phyloP scores from a whole-genome alignment of 352 stramenopile species.

The Elongisporangium undulatum region DNA sequence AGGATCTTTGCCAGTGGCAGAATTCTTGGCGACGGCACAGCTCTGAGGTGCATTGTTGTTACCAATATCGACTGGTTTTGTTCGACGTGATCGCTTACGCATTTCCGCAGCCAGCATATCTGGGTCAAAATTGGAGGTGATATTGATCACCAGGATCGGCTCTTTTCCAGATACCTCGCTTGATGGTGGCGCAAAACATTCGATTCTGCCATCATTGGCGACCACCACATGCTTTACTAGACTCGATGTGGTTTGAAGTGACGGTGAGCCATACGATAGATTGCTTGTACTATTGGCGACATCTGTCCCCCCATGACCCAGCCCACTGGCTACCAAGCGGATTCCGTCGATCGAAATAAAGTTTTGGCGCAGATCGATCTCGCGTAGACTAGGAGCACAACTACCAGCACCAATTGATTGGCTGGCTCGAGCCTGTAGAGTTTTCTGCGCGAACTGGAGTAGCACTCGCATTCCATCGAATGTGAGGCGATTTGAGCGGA shows the following conservation, averaged over 20 bases:
- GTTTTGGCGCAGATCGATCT: conserved; percentile 69
- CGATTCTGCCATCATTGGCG: conserved; percentile 39
- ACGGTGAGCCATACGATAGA: conserved; percentile 2
- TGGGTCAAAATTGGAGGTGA: conserved; percentile 39
- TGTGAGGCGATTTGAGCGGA: conserved; percentile 58
- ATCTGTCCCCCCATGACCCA: conserved; percentile 25
- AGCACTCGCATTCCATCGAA: conserved; percentile 35
- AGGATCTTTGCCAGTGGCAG: conserved; percentile 12
- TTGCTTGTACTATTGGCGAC: no score
- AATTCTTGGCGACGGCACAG: conserved; percentile 8
- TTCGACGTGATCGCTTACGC: conserved; percentile 14
- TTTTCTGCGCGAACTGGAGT: conserved; percentile 24
- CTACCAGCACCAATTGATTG: neutral
- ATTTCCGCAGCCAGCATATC: conserved; percentile 26
- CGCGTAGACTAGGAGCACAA: conserved; percentile 10
- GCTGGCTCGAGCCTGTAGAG: conserved; percentile 3
- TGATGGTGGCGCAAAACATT: conserved; percentile 32
- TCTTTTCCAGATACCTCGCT: neutral
- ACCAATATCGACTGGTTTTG: conserved; percentile 5
- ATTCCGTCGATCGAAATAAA: conserved; percentile 65
- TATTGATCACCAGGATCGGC: conserved; percentile 38
- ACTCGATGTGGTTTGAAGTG: neutral
- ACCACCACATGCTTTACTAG: conserved; percentile 36
- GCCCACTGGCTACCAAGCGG: conserved; percentile 35
- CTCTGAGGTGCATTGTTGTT: conserved; percentile 9